phyloP scores from a whole-genome alignment of 2,329 filamentous ascomycete genomes.

The Colletotrichum scovillei region DNA sequence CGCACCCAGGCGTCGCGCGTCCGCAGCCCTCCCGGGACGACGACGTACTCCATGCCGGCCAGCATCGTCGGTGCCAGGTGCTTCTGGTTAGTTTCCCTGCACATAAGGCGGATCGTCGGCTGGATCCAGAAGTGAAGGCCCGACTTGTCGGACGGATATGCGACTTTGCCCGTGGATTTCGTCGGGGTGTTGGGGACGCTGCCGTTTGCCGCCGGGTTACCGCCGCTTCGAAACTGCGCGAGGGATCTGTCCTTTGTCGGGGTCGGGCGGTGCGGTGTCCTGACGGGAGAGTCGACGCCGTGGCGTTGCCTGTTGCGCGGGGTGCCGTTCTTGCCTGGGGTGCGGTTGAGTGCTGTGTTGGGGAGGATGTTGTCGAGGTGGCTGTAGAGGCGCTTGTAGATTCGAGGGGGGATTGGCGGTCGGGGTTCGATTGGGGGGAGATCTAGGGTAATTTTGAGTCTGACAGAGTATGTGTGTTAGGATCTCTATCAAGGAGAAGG shows the following conservation, averaged over 20 bases:
- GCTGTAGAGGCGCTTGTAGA: slow-evolving; percentile 86
- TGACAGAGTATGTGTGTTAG: slow-evolving; percentile 44
- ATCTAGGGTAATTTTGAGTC: slow-evolving; percentile 80
- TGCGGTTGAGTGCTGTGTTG: slow-evolving; percentile 47
- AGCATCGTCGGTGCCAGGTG: slow-evolving; percentile 78
- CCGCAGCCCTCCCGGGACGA: slow-evolving; percentile 54
- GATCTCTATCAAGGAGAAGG: neutral
- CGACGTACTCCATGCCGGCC: slow-evolving; percentile 74
- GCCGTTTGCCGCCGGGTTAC: slow-evolving; percentile 6
- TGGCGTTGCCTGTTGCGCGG: slow-evolving; percentile 43
- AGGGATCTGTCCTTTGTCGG: slow-evolving; percentile 60
- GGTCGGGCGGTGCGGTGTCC: slow-evolving; percentile 45
- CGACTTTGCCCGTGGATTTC: slow-evolving; percentile 52
- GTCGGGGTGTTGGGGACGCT: slow-evolving; percentile 45
- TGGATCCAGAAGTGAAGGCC: slow-evolving; percentile 75
- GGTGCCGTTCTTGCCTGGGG: slow-evolving; percentile 46
- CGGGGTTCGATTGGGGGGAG: slow-evolving; percentile 81
- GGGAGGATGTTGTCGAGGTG: slow-evolving; percentile 82
- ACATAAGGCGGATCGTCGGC: slow-evolving; percentile 74
- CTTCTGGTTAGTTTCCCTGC: slow-evolving; percentile 69
- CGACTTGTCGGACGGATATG: slow-evolving; percentile 44
- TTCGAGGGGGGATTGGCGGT: slow-evolving; percentile 81
- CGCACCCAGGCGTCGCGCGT: slow-evolving; percentile 62
- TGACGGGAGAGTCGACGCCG: slow-evolving; percentile 39
- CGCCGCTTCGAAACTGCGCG: slow-evolving; percentile 55